Evolutionary conservation across 2,329 filamentous ascomycete genomes (phyloP).

Genomic region (Acephala macrosclerotiorum): DNA sequence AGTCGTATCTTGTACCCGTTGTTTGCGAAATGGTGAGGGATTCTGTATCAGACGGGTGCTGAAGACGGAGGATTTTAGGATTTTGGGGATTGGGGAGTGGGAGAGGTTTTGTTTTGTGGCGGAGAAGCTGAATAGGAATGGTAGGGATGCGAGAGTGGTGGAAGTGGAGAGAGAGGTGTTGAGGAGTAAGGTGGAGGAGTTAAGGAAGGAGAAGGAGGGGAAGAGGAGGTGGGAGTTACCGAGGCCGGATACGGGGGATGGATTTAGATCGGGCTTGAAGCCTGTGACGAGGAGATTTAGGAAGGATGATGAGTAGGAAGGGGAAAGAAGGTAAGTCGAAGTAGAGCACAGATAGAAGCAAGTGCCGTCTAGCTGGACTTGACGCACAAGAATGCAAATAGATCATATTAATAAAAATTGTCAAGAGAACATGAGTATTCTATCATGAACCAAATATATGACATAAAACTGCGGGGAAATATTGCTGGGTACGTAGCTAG

Average conservation of each 20-base stretch:
- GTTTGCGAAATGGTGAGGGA: conserved; percentile 4
- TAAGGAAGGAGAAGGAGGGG: neutral
- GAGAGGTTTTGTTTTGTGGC: neutral
- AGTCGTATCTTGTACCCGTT: conserved; percentile 5
- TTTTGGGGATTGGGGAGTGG: neutral
- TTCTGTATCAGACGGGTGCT: conserved; percentile 6
- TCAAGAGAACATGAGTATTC: neutral
- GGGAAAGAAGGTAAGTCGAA: neutral
- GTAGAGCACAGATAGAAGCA: neutral
- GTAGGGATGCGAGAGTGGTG: neutral
- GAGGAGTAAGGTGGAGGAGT: neutral
- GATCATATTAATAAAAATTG: neutral
- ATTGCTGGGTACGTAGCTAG: too few relatives aligned
- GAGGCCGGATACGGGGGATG: neutral
- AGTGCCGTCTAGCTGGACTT: neutral
- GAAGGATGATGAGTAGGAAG: neutral
- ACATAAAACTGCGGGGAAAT: too few relatives aligned
- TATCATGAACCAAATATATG: too few relatives aligned
- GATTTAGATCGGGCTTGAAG: neutral
- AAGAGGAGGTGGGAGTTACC: neutral
- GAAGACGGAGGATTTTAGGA: neutral
- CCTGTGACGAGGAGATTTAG: neutral
- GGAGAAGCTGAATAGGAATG: neutral
- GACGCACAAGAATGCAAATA: neutral
- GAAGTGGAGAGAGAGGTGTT: conserved; percentile 2